Evolutionary conservation across 1,284 basidiomycete genomes (phyloP).

Genomic region (Xerocomus alliaceus): DNA sequence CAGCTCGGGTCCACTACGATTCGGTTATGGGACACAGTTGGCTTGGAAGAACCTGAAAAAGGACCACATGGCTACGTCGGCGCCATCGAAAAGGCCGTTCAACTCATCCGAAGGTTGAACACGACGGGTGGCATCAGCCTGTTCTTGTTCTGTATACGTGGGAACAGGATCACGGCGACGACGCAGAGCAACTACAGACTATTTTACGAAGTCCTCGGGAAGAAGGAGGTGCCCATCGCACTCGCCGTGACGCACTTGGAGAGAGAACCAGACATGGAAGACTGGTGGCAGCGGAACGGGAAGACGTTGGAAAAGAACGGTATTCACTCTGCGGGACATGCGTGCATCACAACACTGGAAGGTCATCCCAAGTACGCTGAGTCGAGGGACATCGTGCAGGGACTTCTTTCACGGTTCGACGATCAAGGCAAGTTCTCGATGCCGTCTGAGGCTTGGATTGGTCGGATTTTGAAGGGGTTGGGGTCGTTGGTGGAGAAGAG

Average conservation of each 20-base stretch:
- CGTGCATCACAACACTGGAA: slow-evolving; percentile 36
- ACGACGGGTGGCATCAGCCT: slow-evolving; percentile 36
- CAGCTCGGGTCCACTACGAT: slow-evolving; percentile 27
- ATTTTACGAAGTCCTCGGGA: slow-evolving; percentile 40
- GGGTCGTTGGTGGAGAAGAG: slow-evolving; percentile 26
- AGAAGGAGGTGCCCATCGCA: slow-evolving; percentile 41
- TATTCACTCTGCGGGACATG: slow-evolving; percentile 34
- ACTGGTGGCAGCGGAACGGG: slow-evolving; percentile 39
- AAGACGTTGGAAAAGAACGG: slow-evolving; percentile 27
- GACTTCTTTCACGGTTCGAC: slow-evolving; percentile 24
- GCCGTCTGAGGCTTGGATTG: slow-evolving; percentile 38
- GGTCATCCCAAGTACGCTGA: slow-evolving; percentile 24
- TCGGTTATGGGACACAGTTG: slow-evolving; percentile 41
- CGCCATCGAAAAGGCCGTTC: slow-evolving; percentile 39
- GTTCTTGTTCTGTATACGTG: slow-evolving; percentile 46
- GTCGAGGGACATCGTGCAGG: slow-evolving; percentile 25
- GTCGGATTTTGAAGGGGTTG: slow-evolving; percentile 33
- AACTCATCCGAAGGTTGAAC: slow-evolving; percentile 34
- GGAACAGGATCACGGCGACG: slow-evolving; percentile 33
- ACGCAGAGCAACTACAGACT: slow-evolving; percentile 38
- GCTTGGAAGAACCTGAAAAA: slow-evolving; percentile 37
- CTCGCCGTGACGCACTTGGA: slow-evolving; percentile 41
- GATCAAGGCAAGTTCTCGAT: slow-evolving; percentile 38
- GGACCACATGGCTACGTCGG: slow-evolving; percentile 28
- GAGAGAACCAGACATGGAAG: slow-evolving; percentile 39